Base-by-base conservation (phyloP, 1,284 basidiomycete genomes). In the Pholiota adiposa region DNA sequence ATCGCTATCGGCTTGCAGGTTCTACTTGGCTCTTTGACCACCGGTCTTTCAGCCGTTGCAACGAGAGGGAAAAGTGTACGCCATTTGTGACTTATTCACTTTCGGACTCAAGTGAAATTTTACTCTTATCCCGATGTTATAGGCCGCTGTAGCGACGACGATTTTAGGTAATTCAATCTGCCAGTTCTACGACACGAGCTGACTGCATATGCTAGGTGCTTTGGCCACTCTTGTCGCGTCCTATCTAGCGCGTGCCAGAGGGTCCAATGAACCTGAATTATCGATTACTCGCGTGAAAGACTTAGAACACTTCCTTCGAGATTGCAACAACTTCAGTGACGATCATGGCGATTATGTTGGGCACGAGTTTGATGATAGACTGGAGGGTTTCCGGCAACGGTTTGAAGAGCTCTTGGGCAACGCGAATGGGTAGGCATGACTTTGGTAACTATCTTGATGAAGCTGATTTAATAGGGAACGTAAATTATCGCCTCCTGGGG, bases 181-280 rank as follows among this genome's bases (percentile, higher is more conserved):
- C 16, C 12, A n/a, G n/a, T 27, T 36, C 50, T 49, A 33, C 50
- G 38, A 40, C 16, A 25, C 16, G 14, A 27, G 14, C 29, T 25
- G 41, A 21, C 31, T 12, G 27, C 5, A 25, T 50, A 12, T 34
- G 77, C 70, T 19, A 84, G 85, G 88, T 56, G 88, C 84, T 14
- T 60, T 86, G 16, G 72, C 88, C 2, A 91, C 89, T 0, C 48
- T 90, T 29, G 81, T 87, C 16, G 88, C 89, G 33, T 87, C 88
- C 2, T 90, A 88, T 70, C 77, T 90, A 29, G 89, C 89, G 5
- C 84, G 86, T 18, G 78, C 82, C 43, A 83, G 88, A 34, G 87
- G 88, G 5, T 85, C 86, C 0, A 81, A 82, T 55, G 88, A 91
- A 68, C 89, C 89, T 0, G 87, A 91, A 65, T 61, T 79, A 16